Evolutionary conservation across 768 basidiomycete genomes (phyloP), one percentile per base, ranked within the genome.

Genomic region (Tylopilus intermedius): DNA sequence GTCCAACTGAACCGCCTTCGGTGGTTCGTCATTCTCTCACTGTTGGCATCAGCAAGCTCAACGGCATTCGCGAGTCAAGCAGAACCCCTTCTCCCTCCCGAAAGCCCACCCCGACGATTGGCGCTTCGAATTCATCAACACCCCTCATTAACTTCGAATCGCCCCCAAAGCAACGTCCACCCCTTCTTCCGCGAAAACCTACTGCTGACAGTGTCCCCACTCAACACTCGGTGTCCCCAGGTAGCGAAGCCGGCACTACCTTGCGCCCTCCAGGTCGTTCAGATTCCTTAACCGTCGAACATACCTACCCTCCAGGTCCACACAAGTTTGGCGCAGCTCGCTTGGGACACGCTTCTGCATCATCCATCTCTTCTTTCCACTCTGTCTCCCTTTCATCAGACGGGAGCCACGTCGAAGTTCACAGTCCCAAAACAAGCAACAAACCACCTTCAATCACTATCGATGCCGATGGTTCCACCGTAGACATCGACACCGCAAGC

Each of bases 281-380:
- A 0, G 79, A 80, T 57, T 74, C 81, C 6, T 67, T 82, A 33
- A 74, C 77, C 2, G 77, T 80, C n/a, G 81, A 83, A 49, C 79
- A 80, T 58, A 77, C 79, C 5, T 82, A 84, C 60, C 82, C 83
- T 15, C 63, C 69, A 67, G 53, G 71, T 70, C 57, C 66, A 30
- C 67, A 65, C 57, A 65, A 67, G 18, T 75, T 70, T 47, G 66
- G 72, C 14, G 60, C 62, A 39, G 58, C 57, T 54, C 66, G 63
- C 39, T 55, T 68, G 15, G 72, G 75, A 39, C 87, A 90, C 63
- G 77, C 72, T 5, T 77, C 80, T 5, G 78, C 77, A 3, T 87
- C 86, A 1, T 90, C 88, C 45, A 78, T 88, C 37, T 90, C 88
- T 3, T 90, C 88, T 27, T 89, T 91, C 56, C 87, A 89, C 60